phyloP scores from a whole-genome alignment of 139 green algal species.

The Spirogloea muscicola region DNA sequence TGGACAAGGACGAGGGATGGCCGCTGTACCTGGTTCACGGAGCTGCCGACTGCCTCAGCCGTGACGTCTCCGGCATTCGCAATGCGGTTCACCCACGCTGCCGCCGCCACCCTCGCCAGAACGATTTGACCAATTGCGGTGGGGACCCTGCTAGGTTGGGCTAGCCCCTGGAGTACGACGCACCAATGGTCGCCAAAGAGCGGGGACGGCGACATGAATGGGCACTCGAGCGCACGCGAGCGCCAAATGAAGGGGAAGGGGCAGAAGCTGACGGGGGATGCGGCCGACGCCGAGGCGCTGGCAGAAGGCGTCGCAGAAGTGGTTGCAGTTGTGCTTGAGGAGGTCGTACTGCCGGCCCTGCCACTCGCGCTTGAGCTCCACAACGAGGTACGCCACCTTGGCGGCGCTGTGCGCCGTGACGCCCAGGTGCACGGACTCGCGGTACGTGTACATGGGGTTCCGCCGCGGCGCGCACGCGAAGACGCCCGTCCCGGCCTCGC shows the following conservation, averaged over 20 bases:
- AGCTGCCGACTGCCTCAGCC: constrained; percentile 4
- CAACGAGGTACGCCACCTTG: constrained; percentile 42
- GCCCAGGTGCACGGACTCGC: constrained; percentile 63
- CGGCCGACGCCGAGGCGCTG: constrained; percentile 44
- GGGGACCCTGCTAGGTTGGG: too few relatives aligned
- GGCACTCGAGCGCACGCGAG: background rate
- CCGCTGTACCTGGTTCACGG: too few relatives aligned
- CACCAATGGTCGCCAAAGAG: background rate
- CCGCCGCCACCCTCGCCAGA: too few relatives aligned
- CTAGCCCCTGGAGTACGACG: too few relatives aligned
- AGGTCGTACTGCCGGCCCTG: constrained; percentile 63
- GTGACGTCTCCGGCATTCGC: constrained; percentile 53
- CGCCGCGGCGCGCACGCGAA: constrained; percentile 55
- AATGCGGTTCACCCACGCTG: constrained; percentile 67
- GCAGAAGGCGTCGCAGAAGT: constrained; percentile 71
- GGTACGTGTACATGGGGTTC: constrained; percentile 66
- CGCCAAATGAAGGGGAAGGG: background rate
- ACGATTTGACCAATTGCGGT: too few relatives aligned
- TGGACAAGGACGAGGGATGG: too few relatives aligned
- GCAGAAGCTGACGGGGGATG: constrained; percentile 20
- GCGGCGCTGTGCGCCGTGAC: constrained; percentile 42
- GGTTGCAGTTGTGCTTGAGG: constrained; percentile 69
- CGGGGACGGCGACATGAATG: background rate
- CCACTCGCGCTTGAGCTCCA: constrained; percentile 53
- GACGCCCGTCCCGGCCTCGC: constrained; percentile 63